phyloP scores from a whole-genome alignment of 768 basidiomycete genomes.

The Pholiota molesta region DNA sequence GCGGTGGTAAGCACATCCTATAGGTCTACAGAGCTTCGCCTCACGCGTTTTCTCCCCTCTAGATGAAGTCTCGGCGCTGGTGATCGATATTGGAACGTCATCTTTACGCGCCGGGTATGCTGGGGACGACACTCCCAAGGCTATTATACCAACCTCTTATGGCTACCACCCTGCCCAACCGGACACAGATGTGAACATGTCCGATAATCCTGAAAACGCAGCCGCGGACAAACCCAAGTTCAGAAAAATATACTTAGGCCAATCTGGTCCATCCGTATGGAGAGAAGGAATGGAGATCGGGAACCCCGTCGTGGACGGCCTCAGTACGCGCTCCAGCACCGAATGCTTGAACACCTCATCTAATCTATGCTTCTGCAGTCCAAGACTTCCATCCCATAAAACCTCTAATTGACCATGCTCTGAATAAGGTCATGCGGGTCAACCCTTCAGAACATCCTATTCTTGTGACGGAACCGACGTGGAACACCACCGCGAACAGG shows the following conservation, averaged over 20 bases:
- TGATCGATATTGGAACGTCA: slow-evolving; percentile 91
- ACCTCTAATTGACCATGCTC: slow-evolving; percentile 72
- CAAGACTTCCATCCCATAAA: slow-evolving; percentile 77
- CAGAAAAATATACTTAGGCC: slow-evolving; percentile 78
- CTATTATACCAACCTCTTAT: slow-evolving; percentile 87
- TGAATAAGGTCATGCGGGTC: slow-evolving; percentile 76
- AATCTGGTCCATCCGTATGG: slow-evolving; percentile 90
- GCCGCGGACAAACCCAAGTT: slow-evolving; percentile 39
- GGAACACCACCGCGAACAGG: slow-evolving; percentile 93
- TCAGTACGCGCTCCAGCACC: slow-evolving; percentile 56
- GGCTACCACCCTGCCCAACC: slow-evolving; percentile 61
- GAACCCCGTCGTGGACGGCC: slow-evolving; percentile 82
- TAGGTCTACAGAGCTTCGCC: slow-evolving; percentile 8
- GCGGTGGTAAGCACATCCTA: slow-evolving; percentile 64
- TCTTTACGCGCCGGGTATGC: slow-evolving; percentile 95
- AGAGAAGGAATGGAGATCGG: slow-evolving; percentile 85
- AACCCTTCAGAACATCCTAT: slow-evolving; percentile 87
- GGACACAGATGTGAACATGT: slow-evolving; percentile 60
- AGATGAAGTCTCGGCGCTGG: slow-evolving; percentile 98
- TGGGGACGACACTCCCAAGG: slow-evolving; percentile 94
- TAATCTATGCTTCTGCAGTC: slow-evolving; percentile 42
- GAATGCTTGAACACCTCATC: not conserved
- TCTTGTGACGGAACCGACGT: slow-evolving; percentile 92
- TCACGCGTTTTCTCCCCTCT: slow-evolving; percentile 12
- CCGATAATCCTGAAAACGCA: slow-evolving; percentile 42